phyloP scores from a whole-genome alignment of 441 rosid genomes.

The Erodium trifolium region DNA sequence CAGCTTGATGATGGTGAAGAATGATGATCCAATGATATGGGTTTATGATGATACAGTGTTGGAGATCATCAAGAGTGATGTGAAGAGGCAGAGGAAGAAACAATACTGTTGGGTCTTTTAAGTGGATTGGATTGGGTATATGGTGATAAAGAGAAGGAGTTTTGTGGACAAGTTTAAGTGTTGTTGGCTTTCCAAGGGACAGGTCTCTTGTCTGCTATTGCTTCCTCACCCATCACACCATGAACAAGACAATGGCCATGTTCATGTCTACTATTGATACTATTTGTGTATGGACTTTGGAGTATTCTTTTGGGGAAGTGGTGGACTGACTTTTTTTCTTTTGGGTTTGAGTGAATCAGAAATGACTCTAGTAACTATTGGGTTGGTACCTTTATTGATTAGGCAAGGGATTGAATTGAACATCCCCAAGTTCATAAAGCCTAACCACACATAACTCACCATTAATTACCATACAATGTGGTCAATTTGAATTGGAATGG shows the following conservation, averaged over 20 bases:
- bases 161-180: constrained; percentile 4
- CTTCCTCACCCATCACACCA: constrained; percentile 8
- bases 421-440: neutral
- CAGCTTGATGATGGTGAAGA: neutral
- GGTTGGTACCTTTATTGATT: neutral
- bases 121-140: neutral
- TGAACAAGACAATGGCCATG: neutral
- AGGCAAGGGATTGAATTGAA: neutral
- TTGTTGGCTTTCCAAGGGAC: constrained; percentile 6
- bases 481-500: neutral
- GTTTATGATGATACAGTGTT: neutral
- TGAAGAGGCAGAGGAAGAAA: no score
- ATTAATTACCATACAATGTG: constrained; percentile 1
- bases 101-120: neutral
- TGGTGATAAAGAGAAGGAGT: neutral
- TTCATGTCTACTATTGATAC: neutral
- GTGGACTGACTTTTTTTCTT: constrained; percentile 9
- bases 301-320: constrained; percentile 9
- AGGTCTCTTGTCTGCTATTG: neutral
- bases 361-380: neutral
- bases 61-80: neutral
- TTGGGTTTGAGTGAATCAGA: constrained; percentile 5
- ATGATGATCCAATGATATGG: neutral
- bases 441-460: neutral
- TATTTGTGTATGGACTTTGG: constrained; percentile 3